A percentile compares a stretch with the other conserved stretches of the same genome.
These are phyloP conservation scores for Orbilia oligospora DNA, from an alignment of 2,329 filamentous ascomycete genomes.

Conservation along the genomic window DNA sequence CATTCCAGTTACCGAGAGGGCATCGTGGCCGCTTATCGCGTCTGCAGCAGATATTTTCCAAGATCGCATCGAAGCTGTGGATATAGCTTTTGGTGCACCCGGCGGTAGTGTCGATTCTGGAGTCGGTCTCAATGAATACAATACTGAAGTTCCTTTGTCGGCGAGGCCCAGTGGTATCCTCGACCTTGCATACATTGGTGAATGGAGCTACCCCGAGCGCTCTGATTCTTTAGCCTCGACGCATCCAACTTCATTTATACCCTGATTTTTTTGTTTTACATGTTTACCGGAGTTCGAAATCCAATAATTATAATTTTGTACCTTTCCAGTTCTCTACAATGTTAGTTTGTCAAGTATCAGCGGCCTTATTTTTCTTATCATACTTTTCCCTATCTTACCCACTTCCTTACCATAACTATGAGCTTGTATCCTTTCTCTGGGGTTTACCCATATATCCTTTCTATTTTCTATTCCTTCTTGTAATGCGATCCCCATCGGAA, in stretches of 20 bases:
- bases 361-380: neutral
- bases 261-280: neutral
- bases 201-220: conserved; percentile 3
- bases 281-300: neutral
- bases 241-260: too few species aligned
- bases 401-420: neutral
- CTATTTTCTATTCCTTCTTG: too few species aligned
- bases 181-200: conserved; percentile 34
- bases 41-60: neutral
- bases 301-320: too few species aligned
- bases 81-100: neutral
- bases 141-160: neutral
- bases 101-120: conserved; percentile 2
- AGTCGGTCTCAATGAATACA: conserved; percentile 20
- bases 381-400: neutral
- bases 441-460: too few species aligned
- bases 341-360: neutral
- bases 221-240: too few species aligned
- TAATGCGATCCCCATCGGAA: too few species aligned
- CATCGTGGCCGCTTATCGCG: conserved; percentile 18
- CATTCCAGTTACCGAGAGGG: neutral
- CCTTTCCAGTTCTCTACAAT: too few species aligned
- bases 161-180: neutral
- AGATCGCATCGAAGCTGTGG: conserved; percentile 18
- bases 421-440: too few species aligned